Evolutionary conservation across 1,139 yeast species (phyloP), one percentile per base, ranked within the genome.

Genomic region (Pneumocystis murina): DNA sequence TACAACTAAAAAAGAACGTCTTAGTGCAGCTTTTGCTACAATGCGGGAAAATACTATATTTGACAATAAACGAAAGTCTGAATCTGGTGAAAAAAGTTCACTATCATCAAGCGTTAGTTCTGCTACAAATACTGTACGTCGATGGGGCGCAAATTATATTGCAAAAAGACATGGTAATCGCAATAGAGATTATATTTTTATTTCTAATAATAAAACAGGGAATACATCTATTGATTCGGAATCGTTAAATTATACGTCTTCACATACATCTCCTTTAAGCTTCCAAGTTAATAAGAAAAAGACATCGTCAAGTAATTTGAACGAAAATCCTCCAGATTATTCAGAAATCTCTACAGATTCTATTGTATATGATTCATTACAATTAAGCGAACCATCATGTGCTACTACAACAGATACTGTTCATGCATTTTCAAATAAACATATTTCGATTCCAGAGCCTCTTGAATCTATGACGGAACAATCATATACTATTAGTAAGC

Each of bases 21-120:
- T n/a, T 36, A 35, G 39, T 33, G 62, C 64, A 61, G 67, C 68
- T 1, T 24, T 57, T 17, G 41, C 38, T 7, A 38, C 59, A 24
- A 38, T 57, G 28, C 41, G 41, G 3, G 59, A 57, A 24, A 24
- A 17, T 17, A 8, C 59, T 36, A 17, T 14, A 20, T 36, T 36
- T 36, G 59, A 57, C 14, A 20, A 24, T 39, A 20, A 4, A 10
- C 59, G 41, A 17, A 57, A 24, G 16, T 6, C 28, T n/a, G 41
- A 36, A 8, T 8, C 24, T 8, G 38, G 38, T 7, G 59, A 57
- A 57, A 57, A 57, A n/a, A 36, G 17, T 12, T 8, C 59, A 8
- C 4, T 57, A 2, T 36, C 41, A 8, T 17, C 28, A 17, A 38
- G 39, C 24, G 39, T 36, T 24, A 58, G 43, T 30, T 58, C 60